phyloP scores from a whole-genome alignment of 352 stramenopile species.

The Phytophthora pistaciae region DNA sequence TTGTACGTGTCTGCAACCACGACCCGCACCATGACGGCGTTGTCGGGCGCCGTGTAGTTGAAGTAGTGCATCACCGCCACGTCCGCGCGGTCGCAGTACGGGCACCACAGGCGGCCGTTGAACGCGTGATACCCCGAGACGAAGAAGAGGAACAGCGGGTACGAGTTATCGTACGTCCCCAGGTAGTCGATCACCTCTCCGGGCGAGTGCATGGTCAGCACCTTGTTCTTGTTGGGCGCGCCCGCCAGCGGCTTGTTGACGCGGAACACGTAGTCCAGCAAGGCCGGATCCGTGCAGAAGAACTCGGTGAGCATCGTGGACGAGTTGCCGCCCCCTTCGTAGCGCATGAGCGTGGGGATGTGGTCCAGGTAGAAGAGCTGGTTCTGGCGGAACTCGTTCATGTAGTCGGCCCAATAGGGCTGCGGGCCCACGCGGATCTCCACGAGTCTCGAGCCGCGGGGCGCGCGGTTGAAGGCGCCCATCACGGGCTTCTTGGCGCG shows the following conservation, averaged over 20 bases:
- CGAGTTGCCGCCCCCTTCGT: conserved; percentile 79
- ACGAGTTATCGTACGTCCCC: conserved; percentile 69
- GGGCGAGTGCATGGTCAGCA: conserved; percentile 63
- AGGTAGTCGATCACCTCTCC: conserved; percentile 64
- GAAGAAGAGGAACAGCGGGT: conserved; percentile 85
- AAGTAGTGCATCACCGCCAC: conserved; percentile 83
- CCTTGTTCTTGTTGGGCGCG: conserved; percentile 61
- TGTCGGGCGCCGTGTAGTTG: conserved; percentile 73
- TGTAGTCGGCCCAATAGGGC: conserved; percentile 74
- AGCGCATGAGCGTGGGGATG: conserved; percentile 80
- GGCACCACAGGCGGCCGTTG: conserved; percentile 84
- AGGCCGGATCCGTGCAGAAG: conserved; percentile 65
- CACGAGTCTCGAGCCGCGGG: conserved; percentile 66
- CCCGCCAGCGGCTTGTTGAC: conserved; percentile 60
- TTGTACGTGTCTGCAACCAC: conserved; percentile 71
- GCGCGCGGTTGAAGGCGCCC: conserved; percentile 74
- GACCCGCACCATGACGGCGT: conserved; percentile 64
- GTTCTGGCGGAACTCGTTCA: conserved; percentile 86
- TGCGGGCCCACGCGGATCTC: conserved; percentile 75
- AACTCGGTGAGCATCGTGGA: conserved; percentile 77
- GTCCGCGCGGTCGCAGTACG: conserved; percentile 79
- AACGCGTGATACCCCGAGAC: conserved; percentile 76
- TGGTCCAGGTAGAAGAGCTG: conserved; percentile 86
- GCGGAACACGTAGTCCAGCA: conserved; percentile 77
- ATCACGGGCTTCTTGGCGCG: conserved; percentile 76